phyloP scores from a whole-genome alignment of 768 basidiomycete species.

The Coprinopsis sp. region DNA sequence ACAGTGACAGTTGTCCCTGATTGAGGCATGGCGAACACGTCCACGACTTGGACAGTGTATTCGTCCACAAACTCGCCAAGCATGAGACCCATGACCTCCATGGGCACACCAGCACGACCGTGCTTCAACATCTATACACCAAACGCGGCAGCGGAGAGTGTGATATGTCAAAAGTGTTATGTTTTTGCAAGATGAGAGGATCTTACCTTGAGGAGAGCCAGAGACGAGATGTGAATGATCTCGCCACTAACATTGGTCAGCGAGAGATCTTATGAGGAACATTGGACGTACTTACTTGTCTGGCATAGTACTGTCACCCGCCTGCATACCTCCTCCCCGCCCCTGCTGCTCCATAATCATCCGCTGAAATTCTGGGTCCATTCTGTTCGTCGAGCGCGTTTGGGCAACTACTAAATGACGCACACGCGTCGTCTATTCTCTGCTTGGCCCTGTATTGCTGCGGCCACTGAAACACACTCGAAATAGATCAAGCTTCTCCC shows the following conservation, averaged over 20 bases:
- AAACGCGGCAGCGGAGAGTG: constrained; percentile 7
- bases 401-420: constrained; percentile 33
- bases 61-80: constrained; percentile 98
- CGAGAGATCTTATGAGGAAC: constrained; percentile 3
- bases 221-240: constrained; percentile 94
- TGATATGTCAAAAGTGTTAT: neutral
- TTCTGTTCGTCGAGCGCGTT: constrained; percentile 20
- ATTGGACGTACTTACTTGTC: constrained; percentile 63
- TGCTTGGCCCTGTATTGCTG: constrained; percentile 29
- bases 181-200: neutral
- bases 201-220: constrained; percentile 89
- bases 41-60: constrained; percentile 89
- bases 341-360: constrained; percentile 47
- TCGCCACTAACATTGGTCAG: constrained; percentile 55
- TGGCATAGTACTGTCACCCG: constrained; percentile 52
- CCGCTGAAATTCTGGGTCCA: constrained; percentile 48
- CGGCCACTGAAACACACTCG: constrained; percentile 3
- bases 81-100: constrained; percentile 99
- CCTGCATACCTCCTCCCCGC: constrained; percentile 35
- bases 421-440: constrained; percentile 30
- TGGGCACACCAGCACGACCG: constrained; percentile 95
- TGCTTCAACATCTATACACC: constrained; percentile 91
- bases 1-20: constrained; percentile 97
- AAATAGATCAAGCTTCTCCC: neutral
- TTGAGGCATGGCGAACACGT: constrained; percentile 99